A percentile compares a stretch with the other conserved stretches of the same genome.
Conservation (phyloP, 768 basidiomycete genomes). For the Lactifluus volemus region DNA sequence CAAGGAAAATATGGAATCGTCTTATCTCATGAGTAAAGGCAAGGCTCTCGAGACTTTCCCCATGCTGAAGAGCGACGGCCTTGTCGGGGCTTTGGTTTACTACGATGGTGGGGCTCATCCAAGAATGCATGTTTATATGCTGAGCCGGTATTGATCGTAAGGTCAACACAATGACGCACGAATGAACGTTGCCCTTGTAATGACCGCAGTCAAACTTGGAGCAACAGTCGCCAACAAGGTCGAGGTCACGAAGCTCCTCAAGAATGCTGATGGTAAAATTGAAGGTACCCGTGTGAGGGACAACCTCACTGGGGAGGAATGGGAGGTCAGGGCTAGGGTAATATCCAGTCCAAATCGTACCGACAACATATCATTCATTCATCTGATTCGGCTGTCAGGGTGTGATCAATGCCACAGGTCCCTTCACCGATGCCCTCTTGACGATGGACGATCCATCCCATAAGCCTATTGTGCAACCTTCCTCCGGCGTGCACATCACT, state of each 20-base stretch:
- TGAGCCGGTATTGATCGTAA: slow-evolving; percentile 24
- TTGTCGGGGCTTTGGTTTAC: slow-evolving; percentile 93
- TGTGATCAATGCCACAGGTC: slow-evolving; percentile 94
- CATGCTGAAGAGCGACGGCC: slow-evolving; percentile 86
- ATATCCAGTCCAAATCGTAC: background rate
- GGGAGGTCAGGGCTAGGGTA: slow-evolving; percentile 74
- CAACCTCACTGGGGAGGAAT: slow-evolving; percentile 74
- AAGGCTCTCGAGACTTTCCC: slow-evolving; percentile 94
- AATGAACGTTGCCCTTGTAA: slow-evolving; percentile 93
- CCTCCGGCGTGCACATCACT: slow-evolving; percentile 92
- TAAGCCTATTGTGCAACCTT: slow-evolving; percentile 84
- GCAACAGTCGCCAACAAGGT: slow-evolving; percentile 85
- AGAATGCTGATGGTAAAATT: slow-evolving; percentile 54
- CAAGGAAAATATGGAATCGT: slow-evolving; percentile 92
- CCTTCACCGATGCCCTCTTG: slow-evolving; percentile 82
- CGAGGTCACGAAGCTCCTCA: slow-evolving; percentile 73
- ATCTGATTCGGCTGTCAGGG: slow-evolving; percentile 40
- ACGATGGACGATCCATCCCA: slow-evolving; percentile 70
- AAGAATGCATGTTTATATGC: slow-evolving; percentile 26
- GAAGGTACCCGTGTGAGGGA: slow-evolving; percentile 73
- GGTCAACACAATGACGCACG: slow-evolving; percentile 98
- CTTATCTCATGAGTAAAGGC: slow-evolving; percentile 91
- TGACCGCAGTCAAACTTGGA: slow-evolving; percentile 91
- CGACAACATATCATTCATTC: background rate
- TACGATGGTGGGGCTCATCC: slow-evolving; percentile 66